Percentiles rank a stretch among this genome's conserved stretches.
phyloP scores from a whole-genome alignment of 2,329 filamentous ascomycete species.

The Botrytis fragariae region DNA sequence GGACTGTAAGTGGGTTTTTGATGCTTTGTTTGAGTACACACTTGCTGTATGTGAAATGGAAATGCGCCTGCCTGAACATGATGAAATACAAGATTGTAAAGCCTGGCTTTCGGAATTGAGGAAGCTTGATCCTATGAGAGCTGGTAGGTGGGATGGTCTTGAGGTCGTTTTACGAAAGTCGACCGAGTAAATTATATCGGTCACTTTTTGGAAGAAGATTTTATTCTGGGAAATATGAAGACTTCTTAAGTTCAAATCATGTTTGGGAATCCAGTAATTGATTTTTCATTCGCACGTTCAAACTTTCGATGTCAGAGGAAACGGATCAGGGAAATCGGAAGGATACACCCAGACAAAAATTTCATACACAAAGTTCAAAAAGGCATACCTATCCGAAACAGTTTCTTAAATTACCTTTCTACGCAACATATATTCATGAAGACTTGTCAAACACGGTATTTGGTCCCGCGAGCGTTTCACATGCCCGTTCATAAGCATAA shows the following conservation, averaged over 20 bases:
- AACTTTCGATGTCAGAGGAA: background rate
- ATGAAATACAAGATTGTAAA: slow-evolving; percentile 41
- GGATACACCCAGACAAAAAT: background rate
- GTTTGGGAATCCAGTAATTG: background rate
- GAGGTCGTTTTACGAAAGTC: slow-evolving; percentile 24
- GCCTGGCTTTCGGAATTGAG: slow-evolving; percentile 37
- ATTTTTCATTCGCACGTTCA: background rate
- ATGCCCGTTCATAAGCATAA: background rate
- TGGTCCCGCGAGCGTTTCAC: background rate
- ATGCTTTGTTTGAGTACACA: slow-evolving; percentile 76
- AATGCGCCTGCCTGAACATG: slow-evolving; percentile 41
- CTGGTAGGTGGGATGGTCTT: slow-evolving; percentile 39
- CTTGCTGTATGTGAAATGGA: slow-evolving; percentile 56
- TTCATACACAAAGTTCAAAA: background rate
- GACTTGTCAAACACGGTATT: background rate
- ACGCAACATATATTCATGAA: background rate
- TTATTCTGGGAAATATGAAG: background rate
- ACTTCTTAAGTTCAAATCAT: background rate
- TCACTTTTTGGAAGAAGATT: background rate
- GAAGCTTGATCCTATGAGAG: slow-evolving; percentile 38
- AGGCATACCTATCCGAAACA: background rate
- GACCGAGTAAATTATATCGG: background rate
- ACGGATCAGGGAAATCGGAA: background rate
- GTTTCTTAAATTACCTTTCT: no score
- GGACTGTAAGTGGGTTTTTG: slow-evolving; percentile 85